Evolutionary conservation across 2,329 filamentous ascomycete genomes (phyloP), one percentile per base, ranked within the genome.

Genomic region (Alternaria infectoria): DNA sequence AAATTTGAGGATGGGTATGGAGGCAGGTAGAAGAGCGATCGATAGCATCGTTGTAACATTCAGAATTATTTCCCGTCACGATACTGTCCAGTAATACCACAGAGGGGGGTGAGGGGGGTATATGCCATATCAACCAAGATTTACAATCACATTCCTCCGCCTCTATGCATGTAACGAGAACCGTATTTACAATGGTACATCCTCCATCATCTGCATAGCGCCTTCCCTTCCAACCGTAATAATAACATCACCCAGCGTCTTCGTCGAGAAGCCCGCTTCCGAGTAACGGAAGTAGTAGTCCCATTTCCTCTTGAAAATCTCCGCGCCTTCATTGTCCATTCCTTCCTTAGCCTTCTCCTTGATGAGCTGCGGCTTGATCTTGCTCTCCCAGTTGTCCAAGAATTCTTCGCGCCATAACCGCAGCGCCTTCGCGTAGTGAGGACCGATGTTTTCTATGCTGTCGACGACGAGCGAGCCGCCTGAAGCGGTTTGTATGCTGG

Each of bases 221-320:
- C 89, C 88, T 73, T 91, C 89, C 45, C 89, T 83, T 2, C 86
- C 88, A 11, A 91, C 88, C 0, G 89, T 92, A 66, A 93, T 87
- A 54, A 93, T 91, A 1, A 89, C 88, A 78, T 93, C 90, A 3
- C 90, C 90, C 19, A 93, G 77, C 3, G 89, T 91, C 79, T 92
- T 92, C 6, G 88, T 90, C 61, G 86, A 81, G 72, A 93, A 93
- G 0, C 90, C 90, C 43, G 90, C 90, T 76, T 93, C 90, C 66
- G 90, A 92, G 74, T 93, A 93, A 21, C 86, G 84, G 78, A 93
- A 93, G 75, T 93, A 93, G 72, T 92, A 93, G 83, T 91, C 86
- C 91, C 90, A 93, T 76, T 92, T 92, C 66, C 87, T 84, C 73
- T 85, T 85, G 73, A 92, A 93, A 2, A 91, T 84, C 45, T 90